phyloP scores from a whole-genome alignment of 495 filamentous ascomycete genomes.

The Polyplosphaeria fusca region DNA sequence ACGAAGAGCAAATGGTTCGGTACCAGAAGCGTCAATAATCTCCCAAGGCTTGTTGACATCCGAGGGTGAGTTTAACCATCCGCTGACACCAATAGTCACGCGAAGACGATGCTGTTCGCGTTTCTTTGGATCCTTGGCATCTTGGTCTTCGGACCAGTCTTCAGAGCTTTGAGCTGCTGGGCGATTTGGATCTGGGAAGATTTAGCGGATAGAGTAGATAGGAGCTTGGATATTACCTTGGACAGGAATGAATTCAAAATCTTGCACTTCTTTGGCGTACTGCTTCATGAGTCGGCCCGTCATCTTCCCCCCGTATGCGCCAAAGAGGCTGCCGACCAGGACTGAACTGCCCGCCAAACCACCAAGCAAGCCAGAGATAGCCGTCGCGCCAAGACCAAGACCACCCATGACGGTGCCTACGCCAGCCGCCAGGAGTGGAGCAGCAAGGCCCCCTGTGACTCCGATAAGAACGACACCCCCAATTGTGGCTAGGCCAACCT shows the following conservation, averaged over 20 bases:
- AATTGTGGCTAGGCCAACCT: conserved; percentile 32
- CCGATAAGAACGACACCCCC: conserved; percentile 34
- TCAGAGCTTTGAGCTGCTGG: conserved; percentile 13
- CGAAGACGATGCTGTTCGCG: conserved; percentile 33
- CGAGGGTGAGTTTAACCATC: conserved; percentile 30
- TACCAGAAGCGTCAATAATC: conserved; percentile 24
- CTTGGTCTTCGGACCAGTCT: conserved; percentile 24
- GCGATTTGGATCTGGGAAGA: conserved; percentile 13
- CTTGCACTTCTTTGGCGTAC: conserved; percentile 34
- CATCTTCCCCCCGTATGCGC: conserved; percentile 39
- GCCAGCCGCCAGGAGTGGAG: conserved; percentile 32
- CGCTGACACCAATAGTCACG: conserved; percentile 35
- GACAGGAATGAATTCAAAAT: conserved; percentile 37
- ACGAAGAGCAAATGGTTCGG: conserved; percentile 34
- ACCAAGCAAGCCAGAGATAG: conserved; percentile 30
- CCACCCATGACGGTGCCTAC: conserved; percentile 35
- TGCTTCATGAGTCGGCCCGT: conserved; percentile 33
- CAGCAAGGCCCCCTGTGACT: conserved; percentile 35
- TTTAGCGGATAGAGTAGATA: neutral
- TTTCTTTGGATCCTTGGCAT: conserved; percentile 21
- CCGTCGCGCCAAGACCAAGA: conserved; percentile 19
- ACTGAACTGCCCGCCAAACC: conserved; percentile 32
- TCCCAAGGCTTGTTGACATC: conserved; percentile 36
- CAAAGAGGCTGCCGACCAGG: conserved; percentile 34
- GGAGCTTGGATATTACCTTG: conserved; percentile 12